Percentiles rank a stretch among this genome's conserved stretches.
Evolutionary conservation across 306 rosid genomes (phyloP).

Genomic region (Neltuma alba): DNA sequence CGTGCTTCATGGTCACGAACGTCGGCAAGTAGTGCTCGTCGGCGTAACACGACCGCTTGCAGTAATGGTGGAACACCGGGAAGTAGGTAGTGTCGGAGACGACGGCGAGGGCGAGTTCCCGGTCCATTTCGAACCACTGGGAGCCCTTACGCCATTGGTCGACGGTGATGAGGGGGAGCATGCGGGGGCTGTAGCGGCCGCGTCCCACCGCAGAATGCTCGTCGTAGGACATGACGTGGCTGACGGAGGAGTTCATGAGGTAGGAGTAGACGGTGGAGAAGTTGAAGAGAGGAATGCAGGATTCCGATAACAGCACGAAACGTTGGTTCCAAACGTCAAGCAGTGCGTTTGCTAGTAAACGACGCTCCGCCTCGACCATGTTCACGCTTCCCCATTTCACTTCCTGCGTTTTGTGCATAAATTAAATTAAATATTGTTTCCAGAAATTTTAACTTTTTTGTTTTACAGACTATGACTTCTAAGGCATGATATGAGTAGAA

Average conservation of each 20-base stretch:
- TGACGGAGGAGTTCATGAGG: constrained; percentile 58
- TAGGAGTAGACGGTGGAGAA: constrained; percentile 71
- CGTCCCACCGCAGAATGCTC: constrained; percentile 70
- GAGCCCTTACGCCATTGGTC: constrained; percentile 84
- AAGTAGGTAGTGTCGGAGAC: constrained; percentile 64
- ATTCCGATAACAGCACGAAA: constrained; percentile 73
- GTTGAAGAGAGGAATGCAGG: constrained; percentile 87
- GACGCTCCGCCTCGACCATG: constrained; percentile 89
- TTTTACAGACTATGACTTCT: no score
- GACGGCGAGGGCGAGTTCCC: constrained; percentile 61
- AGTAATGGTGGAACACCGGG: constrained; percentile 53
- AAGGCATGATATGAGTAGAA: no score
- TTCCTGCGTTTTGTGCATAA: constrained; percentile 46
- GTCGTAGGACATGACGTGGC: constrained; percentile 59
- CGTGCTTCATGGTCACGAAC: constrained; percentile 50
- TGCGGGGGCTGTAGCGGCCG: constrained; percentile 57
- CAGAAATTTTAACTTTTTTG: no score
- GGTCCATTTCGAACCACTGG: constrained; percentile 84
- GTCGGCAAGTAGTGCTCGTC: constrained; percentile 92
- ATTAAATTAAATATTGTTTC: neutral
- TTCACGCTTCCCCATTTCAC: constrained; percentile 80
- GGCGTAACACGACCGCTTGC: constrained; percentile 61
- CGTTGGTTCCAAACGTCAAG: constrained; percentile 81
- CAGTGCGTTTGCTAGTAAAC: constrained; percentile 77
- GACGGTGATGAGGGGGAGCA: constrained; percentile 57